Conservation (phyloP, 1,284 basidiomycete species). For the Afroboletus lepidellus region DNA sequence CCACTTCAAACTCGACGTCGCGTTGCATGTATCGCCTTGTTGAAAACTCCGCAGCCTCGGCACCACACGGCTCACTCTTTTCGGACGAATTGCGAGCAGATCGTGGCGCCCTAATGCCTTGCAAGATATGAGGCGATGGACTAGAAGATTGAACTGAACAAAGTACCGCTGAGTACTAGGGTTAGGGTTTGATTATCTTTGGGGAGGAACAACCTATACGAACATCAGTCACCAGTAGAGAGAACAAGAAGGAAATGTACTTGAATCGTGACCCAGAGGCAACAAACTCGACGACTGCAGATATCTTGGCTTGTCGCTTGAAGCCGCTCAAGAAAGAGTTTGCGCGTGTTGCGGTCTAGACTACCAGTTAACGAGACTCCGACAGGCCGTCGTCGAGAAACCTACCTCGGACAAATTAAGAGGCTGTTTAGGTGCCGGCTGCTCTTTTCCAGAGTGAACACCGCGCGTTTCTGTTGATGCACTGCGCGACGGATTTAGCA, state of each 20-base stretch:
- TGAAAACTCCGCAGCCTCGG: constrained; percentile 82
- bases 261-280: constrained; percentile 93
- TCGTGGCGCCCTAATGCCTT: constrained; percentile 80
- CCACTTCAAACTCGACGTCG: constrained; percentile 91
- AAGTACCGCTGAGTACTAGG: constrained; percentile 78
- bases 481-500: constrained; percentile 37
- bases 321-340: constrained; percentile 87
- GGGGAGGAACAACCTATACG: constrained; percentile 71
- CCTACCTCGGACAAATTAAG: constrained; percentile 84
- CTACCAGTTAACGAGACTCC: constrained; percentile 7
- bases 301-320: constrained; percentile 83
- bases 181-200: constrained; percentile 92
- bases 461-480: constrained; percentile 82
- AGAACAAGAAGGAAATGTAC: constrained; percentile 37
- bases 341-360: constrained; percentile 69
- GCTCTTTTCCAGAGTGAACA: constrained; percentile 91
- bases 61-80: constrained; percentile 87
- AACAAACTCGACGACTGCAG: constrained; percentile 91
- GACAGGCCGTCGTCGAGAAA: neutral
- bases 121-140: constrained; percentile 7
- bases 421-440: constrained; percentile 66
- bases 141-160: neutral
- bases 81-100: constrained; percentile 80
- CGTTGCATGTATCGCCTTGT: constrained; percentile 86
- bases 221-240: constrained; percentile 6